phyloP scores from a whole-genome alignment of 2,329 filamentous ascomycete genomes.

The Alternaria novae-zelandiae region DNA sequence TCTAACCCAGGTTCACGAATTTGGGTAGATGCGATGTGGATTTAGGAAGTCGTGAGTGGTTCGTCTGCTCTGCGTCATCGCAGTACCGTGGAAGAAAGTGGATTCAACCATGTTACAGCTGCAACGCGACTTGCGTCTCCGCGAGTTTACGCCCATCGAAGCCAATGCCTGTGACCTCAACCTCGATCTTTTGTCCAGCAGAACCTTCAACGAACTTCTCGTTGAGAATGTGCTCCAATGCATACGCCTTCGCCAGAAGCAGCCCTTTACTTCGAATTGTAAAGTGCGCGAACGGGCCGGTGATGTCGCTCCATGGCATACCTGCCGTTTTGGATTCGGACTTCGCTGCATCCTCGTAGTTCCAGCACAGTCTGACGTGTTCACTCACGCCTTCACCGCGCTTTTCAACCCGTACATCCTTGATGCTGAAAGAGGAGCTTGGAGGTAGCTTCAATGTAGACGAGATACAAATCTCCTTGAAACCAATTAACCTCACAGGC shows the following conservation, averaged over 20 bases:
- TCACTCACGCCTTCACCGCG: conserved; percentile 19
- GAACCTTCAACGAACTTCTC: conserved; percentile 13
- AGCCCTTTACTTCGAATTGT: conserved; percentile 28
- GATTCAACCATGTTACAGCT: not conserved
- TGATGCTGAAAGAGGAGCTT: conserved; percentile 14
- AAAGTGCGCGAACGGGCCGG: conserved; percentile 47
- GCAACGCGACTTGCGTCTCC: not conserved
- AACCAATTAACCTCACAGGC: conserved; percentile 7
- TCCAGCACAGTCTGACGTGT: conserved; percentile 39
- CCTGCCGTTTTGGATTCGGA: not conserved
- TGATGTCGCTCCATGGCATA: conserved; percentile 41
- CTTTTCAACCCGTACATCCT: conserved; percentile 18
- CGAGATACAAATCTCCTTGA: conserved; percentile 26
- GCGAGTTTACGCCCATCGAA: conserved; percentile 2
- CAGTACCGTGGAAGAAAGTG: not conserved
- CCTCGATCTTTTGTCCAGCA: not conserved
- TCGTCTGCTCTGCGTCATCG: not conserved
- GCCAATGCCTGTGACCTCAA: conserved; percentile 1
- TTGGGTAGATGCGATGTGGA: too few relatives aligned
- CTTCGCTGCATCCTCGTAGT: conserved; percentile 1
- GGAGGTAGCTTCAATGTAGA: too few relatives aligned
- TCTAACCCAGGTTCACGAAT: too few relatives aligned
- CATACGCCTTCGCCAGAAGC: conserved; percentile 37
- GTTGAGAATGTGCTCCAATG: conserved; percentile 31
- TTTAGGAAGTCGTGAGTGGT: not conserved